Conservation (phyloP, 179 eudicot species). For the Silene vulgaris region DNA sequence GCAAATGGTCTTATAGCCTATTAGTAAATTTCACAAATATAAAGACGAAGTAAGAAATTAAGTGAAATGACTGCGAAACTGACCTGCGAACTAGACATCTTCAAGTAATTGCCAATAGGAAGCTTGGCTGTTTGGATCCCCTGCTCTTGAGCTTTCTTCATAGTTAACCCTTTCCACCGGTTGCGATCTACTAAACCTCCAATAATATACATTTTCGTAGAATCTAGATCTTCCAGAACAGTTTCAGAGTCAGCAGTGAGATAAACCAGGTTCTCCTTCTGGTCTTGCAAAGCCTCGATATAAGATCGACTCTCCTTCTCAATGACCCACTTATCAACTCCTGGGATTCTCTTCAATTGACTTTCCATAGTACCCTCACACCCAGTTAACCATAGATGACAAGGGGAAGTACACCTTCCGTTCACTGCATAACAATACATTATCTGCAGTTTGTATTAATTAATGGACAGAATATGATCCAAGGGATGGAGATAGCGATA, state of each 20-base stretch:
- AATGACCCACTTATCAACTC: slow-evolving; percentile 80
- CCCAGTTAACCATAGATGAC: slow-evolving; percentile 88
- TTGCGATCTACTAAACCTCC: slow-evolving; percentile 96
- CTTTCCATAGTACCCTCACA: slow-evolving; percentile 61
- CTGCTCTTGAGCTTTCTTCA: slow-evolving; percentile 86
- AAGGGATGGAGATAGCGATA: slow-evolving; percentile 1
- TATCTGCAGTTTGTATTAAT: slow-evolving; percentile 44
- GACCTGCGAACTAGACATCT: slow-evolving; percentile 92
- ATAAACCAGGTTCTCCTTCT: slow-evolving; percentile 72
- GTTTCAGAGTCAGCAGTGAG: slow-evolving; percentile 86
- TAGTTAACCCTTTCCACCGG: slow-evolving; percentile 86
- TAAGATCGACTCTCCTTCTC: slow-evolving; percentile 69
- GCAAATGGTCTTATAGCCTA: too few species aligned
- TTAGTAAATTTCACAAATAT: neutral
- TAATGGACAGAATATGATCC: slow-evolving; percentile 11
- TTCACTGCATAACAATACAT: slow-evolving; percentile 91
- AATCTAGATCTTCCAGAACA: slow-evolving; percentile 60
- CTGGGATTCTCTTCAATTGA: slow-evolving; percentile 60
- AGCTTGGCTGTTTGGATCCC: slow-evolving; percentile 84
- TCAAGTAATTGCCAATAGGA: slow-evolving; percentile 77
- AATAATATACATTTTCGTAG: slow-evolving; percentile 61
- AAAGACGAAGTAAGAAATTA: neutral
- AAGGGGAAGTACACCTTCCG: slow-evolving; percentile 54
- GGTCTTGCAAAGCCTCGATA: slow-evolving; percentile 59
- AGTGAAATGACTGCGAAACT: slow-evolving; percentile 12